Base-by-base conservation (phyloP, 305 asterid genomes). In the Fraxinus sp. region DNA sequence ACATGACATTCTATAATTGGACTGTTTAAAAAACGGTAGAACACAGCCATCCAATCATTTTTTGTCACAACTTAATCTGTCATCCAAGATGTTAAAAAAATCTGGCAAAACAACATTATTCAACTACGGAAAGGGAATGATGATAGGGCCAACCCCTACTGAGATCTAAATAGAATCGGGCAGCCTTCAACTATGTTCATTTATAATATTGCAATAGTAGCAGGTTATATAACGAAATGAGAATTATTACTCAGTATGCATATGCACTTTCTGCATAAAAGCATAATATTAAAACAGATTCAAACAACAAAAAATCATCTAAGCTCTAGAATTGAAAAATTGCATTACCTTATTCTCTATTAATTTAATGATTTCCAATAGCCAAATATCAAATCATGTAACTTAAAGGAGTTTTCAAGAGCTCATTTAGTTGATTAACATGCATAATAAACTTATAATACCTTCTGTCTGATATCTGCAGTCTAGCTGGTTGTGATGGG, bases 381-480 rank as follows among this genome's bases (percentile, higher is more conserved):
- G 71, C 74, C 62, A 66, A 79, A 79, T 18, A 28, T 13, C 41
- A 76, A 43, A 59, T 22, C 73, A 24, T 64, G 33, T 3, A 24
- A 64, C 73, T 66, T 66, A 9, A 28, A 26, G 74, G 74, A 75
- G 30, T 14, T 75, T 41, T 20, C 62, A 80, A 77, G 32, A 75
- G 43, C 3, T 35, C 24, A 43, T 72, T 72, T 36, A 37, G 26
- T 73, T 37, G 39, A 71, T 41, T 26, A 80, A 18, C 49, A 68
- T 71, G 66, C 49, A 59, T 49, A 70, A 77, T 41, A 9, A 55
- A 74, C 39, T 80, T 66, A 59, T 52, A 80, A 24, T 85, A 94
- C 98, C 98, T 92, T 86, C 88, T 86, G 39, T 80, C 88, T 1
- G 87, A 77, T 49, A 77, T 72, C 80, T 22, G 90, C 82, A 79